These are phyloP conservation scores for Tetradesmus lagerheimii DNA, from an alignment of 139 green algal genomes.

Conservation along the genomic window DNA sequence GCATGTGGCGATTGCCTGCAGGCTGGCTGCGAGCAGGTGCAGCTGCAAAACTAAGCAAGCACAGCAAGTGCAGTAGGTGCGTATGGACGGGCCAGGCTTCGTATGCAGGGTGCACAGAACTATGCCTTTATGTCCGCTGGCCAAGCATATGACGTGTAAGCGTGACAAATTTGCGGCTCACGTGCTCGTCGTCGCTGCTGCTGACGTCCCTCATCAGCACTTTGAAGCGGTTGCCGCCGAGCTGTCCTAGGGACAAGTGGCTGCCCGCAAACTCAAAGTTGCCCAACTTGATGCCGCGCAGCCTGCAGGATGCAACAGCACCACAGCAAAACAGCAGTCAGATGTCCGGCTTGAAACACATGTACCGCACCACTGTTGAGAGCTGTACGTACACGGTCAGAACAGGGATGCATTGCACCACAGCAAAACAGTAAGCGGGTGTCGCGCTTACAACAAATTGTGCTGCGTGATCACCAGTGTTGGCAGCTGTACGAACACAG, in stretches of 20 bases:
- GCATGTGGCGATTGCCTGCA: no score
- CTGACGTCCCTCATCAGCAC: slow-evolving; percentile 77
- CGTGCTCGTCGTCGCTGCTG: slow-evolving; percentile 41
- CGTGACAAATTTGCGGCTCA: neutral
- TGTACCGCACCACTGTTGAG: no score
- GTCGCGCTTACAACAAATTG: no score
- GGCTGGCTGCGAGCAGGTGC: neutral
- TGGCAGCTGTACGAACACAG: no score
- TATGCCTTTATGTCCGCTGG: neutral
- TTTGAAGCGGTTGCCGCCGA: slow-evolving; percentile 88
- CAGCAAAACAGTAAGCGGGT: no score
- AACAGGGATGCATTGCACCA: no score
- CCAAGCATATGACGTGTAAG: neutral
- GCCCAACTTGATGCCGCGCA: slow-evolving; percentile 76
- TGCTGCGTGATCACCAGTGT: no score
- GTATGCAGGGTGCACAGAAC: neutral
- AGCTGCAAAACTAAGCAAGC: neutral
- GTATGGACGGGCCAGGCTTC: neutral
- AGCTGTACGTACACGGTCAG: no score
- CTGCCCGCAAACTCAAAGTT: slow-evolving; percentile 69
- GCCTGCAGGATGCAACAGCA: slow-evolving; percentile 36
- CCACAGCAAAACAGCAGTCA: no score
- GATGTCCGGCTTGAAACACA: no score
- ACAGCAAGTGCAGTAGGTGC: neutral
- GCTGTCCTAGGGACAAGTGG: slow-evolving; percentile 76